Base-by-base conservation (phyloP, 2,329 filamentous ascomycete genomes). In the Diaporthe eres region DNA sequence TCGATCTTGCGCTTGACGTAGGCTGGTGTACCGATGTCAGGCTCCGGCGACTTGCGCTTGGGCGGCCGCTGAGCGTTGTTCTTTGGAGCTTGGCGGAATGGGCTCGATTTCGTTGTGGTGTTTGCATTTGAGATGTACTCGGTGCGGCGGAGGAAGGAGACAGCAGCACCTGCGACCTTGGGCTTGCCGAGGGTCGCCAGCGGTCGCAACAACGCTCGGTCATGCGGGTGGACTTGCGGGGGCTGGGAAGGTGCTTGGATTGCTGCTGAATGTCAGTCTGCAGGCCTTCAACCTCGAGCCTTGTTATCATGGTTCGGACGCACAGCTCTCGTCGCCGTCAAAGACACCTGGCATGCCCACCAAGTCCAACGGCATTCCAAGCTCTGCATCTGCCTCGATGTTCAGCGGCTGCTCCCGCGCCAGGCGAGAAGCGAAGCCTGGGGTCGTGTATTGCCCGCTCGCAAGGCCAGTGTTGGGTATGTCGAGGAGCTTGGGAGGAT, bases 341-440 rank as follows among this genome's bases (percentile, higher is more conserved):
- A 98, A 98, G 75, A 98, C 93, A 42, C 96, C 95, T 9, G 96
- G 96, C 87, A 98, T 95, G 81, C 97, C 97, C 75, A 98, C 94
- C 79, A 99, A 87, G 83, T 98, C 96, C 82, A 99, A 92, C 76
- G 96, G 95, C 97, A 99, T 98, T 75, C 97, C 97, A 80, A 98
- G 90, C 87, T 99, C 97, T 12, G 96, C 97, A 90, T 99, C 97
- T 42, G 95, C 95, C 85, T 99, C 97, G 77, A 99, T 97, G 82
- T 98, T 98, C 67, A 98, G 88, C 71, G 96, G 94, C 87, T 98
- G 97, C 82, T 98, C 95, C 81, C 96, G 90, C 25, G 94, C 95
- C 79, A 99, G 88, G 78, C 95, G 92, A 61, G 96, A 97, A 42
- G 96, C 95, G 86, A 98, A 99, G 31, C 93, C 93, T 1, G 97